Percentiles rank a stretch among this genome's conserved stretches.
Evolutionary conservation across 768 basidiomycete species (phyloP).

Genomic region (Hemileccinum impolitum): DNA sequence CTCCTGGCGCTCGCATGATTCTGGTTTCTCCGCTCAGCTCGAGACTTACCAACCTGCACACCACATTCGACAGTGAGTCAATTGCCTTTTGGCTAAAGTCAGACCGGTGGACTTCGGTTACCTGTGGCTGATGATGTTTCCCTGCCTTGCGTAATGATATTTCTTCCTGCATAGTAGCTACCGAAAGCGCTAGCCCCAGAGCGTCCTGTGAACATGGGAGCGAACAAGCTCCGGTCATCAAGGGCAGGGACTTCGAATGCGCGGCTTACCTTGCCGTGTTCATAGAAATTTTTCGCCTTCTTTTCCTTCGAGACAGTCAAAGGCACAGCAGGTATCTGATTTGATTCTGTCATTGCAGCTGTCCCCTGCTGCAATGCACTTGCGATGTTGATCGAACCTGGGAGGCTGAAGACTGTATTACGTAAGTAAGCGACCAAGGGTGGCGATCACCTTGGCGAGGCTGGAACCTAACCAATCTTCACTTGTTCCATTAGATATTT

Average conservation of each 20-base stretch:
- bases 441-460: conserved; percentile 22
- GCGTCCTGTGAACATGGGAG: conserved; percentile 41
- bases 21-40: conserved; percentile 25
- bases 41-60: conserved; percentile 28
- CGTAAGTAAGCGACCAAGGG: conserved; percentile 14
- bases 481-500: conserved; percentile 6
- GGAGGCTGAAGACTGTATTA: conserved; percentile 14
- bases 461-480: conserved; percentile 13
- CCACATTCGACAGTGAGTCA: conserved; percentile 10
- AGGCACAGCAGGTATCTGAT: conserved; percentile 18
- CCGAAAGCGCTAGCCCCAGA: conserved; percentile 44
- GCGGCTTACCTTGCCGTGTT: conserved; percentile 32
- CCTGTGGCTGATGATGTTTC: conserved; percentile 41
- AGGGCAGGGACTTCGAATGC: conserved; percentile 11
- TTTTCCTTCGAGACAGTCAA: too few relatives aligned
- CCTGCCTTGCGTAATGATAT: conserved; percentile 38
- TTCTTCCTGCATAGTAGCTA: conserved; percentile 45
- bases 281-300: conserved; percentile 27
- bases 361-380: conserved; percentile 7
- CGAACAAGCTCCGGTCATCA: conserved; percentile 19
- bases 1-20: conserved; percentile 29
- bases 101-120: conserved; percentile 13
- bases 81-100: conserved; percentile 17
- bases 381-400: too few relatives aligned
- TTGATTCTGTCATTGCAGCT: conserved; percentile 31